Conservation (phyloP, 768 basidiomycete genomes). For the Auricularia heimuer region DNA sequence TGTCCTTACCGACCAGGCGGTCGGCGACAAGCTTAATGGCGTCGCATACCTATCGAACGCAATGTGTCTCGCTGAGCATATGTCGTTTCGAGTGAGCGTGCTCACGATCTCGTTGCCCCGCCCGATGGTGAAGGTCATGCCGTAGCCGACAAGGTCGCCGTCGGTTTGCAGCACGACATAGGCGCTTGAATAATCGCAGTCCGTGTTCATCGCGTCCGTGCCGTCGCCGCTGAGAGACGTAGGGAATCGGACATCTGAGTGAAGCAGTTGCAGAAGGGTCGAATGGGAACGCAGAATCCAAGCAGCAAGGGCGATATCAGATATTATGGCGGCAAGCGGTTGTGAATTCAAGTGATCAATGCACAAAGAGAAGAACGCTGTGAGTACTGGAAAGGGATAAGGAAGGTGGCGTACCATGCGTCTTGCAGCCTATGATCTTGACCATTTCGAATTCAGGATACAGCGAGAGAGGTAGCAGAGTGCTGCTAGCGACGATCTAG, state of each 20-base stretch:
- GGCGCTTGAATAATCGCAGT: slow-evolving; percentile 93
- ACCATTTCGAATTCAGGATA: too few species aligned
- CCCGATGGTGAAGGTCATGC: slow-evolving; percentile 92
- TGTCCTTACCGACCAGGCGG: slow-evolving; percentile 70
- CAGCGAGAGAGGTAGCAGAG: too few species aligned
- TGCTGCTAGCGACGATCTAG: neutral
- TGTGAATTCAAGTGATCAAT: too few species aligned
- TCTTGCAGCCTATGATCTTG: too few species aligned
- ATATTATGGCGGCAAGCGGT: too few species aligned
- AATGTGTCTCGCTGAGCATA: too few species aligned
- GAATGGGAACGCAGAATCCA: too few species aligned
- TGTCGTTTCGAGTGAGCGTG: neutral
- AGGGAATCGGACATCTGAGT: slow-evolving; percentile 79
- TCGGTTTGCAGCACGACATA: slow-evolving; percentile 70
- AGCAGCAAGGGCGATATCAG: too few species aligned
- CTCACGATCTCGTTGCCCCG: slow-evolving; percentile 87
- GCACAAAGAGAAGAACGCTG: too few species aligned
- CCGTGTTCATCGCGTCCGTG: slow-evolving; percentile 92
- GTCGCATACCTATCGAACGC: slow-evolving; percentile 51
- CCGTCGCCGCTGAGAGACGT: slow-evolving; percentile 88
- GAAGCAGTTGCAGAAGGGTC: too few species aligned
- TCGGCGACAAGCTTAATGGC: slow-evolving; percentile 72
- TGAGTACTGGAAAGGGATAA: too few species aligned
- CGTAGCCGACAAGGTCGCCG: slow-evolving; percentile 64
- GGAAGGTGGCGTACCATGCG: too few species aligned